Conservation (phyloP, 2,329 filamentous ascomycete genomes). For the Neonectria magnoliae region DNA sequence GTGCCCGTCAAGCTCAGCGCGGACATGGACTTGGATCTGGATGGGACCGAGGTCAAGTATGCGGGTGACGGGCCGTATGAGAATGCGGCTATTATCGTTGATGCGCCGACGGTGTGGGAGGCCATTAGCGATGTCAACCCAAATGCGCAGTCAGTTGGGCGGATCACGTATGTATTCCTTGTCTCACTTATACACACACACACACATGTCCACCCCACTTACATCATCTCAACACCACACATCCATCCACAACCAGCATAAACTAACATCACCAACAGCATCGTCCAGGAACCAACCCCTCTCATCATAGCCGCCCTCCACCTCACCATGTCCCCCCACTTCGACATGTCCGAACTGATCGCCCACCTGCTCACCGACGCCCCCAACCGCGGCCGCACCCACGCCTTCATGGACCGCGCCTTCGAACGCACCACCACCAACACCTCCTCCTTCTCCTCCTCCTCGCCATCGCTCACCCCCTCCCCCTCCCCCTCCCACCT, state of each 20-base stretch:
- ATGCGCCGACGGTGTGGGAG: slow-evolving; percentile 55
- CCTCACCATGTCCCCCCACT: slow-evolving; percentile 64
- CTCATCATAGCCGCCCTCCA: slow-evolving; percentile 69
- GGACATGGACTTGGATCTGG: slow-evolving; percentile 41
- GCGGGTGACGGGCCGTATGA: slow-evolving; percentile 39
- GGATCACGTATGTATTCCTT: slow-evolving; percentile 60
- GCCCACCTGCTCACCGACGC: slow-evolving; percentile 62
- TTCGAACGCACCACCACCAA: slow-evolving; percentile 46
- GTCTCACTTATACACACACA: neutral
- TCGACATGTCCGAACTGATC: slow-evolving; percentile 71
- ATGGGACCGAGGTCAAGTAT: slow-evolving; percentile 40
- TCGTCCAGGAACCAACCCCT: slow-evolving; percentile 69
- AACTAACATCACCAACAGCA: slow-evolving; percentile 49
- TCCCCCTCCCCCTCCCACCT: slow-evolving; percentile 54
- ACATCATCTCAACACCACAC: neutral
- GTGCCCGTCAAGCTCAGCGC: slow-evolving; percentile 46
- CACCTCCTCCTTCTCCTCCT: slow-evolving; percentile 16
- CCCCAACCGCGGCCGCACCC: slow-evolving; percentile 54
- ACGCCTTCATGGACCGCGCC: slow-evolving; percentile 62
- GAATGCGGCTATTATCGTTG: slow-evolving; percentile 45
- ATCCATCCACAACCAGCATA: neutral
- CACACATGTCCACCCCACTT: neutral
- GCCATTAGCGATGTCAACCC: slow-evolving; percentile 52
- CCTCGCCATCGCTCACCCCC: slow-evolving; percentile 31
- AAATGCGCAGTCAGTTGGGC: slow-evolving; percentile 58